A percentile compares a stretch with the other conserved stretches of the same genome.
phyloP scores from a whole-genome alignment of 345 rosid species.

The Conringia planisiliqua region DNA sequence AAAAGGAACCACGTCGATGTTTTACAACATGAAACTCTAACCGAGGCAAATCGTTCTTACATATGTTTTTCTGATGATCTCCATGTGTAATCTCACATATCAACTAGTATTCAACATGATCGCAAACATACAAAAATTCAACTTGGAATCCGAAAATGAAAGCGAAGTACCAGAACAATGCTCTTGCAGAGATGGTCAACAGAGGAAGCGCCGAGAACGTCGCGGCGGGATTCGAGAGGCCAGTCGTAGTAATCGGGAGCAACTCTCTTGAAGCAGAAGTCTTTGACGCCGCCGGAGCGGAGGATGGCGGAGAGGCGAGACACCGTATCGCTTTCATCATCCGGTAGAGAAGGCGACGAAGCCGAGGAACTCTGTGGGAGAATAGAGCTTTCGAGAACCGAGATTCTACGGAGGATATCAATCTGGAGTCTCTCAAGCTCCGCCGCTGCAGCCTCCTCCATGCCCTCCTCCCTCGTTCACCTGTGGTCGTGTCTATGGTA shows the following conservation, averaged over 20 bases:
- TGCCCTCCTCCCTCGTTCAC: constrained; percentile 8
- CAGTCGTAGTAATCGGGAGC: constrained; percentile 70
- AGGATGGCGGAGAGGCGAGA: constrained; percentile 66
- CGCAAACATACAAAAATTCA: not conserved
- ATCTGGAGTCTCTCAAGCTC: constrained; percentile 62
- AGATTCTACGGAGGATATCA: constrained; percentile 51
- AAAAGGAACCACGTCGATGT: not conserved
- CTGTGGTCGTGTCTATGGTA: not conserved
- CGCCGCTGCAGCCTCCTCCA: constrained; percentile 45
- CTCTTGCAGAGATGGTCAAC: constrained; percentile 87
- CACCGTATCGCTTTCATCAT: constrained; percentile 36
- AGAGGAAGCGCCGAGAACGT: constrained; percentile 66
- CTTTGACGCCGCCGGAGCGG: constrained; percentile 47
- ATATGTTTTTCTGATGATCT: not conserved
- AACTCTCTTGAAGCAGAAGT: constrained; percentile 62
- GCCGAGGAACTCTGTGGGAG: constrained; percentile 31
- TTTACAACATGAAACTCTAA: not conserved
- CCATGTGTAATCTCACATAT: not conserved
- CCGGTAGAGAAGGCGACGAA: constrained; percentile 18
- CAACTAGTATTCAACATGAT: not conserved
- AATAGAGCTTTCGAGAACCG: constrained; percentile 41
- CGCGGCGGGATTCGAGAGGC: constrained; percentile 68
- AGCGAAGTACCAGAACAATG: constrained; percentile 67
- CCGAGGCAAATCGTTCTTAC: not conserved
- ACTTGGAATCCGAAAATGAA: not conserved